Evolutionary conservation across 371 early-diverging fungal genomes (phyloP), one percentile per base, ranked within the genome.

Genomic region (Massospora cicadina): DNA sequence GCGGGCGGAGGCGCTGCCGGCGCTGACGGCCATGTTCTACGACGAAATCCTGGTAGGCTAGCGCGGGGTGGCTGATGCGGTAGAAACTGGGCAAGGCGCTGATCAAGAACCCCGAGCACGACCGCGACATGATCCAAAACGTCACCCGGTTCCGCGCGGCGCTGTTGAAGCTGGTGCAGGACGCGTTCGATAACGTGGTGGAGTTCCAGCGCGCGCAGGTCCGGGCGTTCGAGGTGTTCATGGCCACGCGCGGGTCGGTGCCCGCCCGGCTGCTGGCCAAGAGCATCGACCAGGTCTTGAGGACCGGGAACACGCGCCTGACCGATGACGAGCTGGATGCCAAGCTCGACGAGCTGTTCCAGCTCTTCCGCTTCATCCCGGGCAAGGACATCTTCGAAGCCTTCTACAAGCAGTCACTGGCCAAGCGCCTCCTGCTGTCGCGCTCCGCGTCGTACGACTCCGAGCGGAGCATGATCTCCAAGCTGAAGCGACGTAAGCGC

Each of bases 361-460:
- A 77, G 21, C 69, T 98, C 31, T 96, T 98, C 72, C 78, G 95
- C 17, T 90, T 83, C 64, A 31, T 56, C 27, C 54, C 13, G 71
- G 75, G 86, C 63, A 96, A 95, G 71, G 95, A 95, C 72, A 79
- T 90, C 17, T 98, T 98, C 72, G 96, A 96, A 70, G 90, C 87
- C 1, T 95, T 91, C 68, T 95, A 95, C 72, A 93, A 92, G 65
- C 81, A 86, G 10, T 87, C 87, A 65, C 72, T 98, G 60, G 89
- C 96, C 26, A 90, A 88, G 67, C 80, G 98, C 10, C 76, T 98
- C 33, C 69, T 96, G 12, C 73, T 88, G 43, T 79, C 81, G 57
- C 84, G 81, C 64, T 85, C 83, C 70, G 79, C 85, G 0, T 86
- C 87, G 5, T 78, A 79, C 1, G 96, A 95, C 62, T 70, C 83